Conservation (phyloP, 2,329 filamentous ascomycete genomes). For the Sphaerostilbella broomeana region DNA sequence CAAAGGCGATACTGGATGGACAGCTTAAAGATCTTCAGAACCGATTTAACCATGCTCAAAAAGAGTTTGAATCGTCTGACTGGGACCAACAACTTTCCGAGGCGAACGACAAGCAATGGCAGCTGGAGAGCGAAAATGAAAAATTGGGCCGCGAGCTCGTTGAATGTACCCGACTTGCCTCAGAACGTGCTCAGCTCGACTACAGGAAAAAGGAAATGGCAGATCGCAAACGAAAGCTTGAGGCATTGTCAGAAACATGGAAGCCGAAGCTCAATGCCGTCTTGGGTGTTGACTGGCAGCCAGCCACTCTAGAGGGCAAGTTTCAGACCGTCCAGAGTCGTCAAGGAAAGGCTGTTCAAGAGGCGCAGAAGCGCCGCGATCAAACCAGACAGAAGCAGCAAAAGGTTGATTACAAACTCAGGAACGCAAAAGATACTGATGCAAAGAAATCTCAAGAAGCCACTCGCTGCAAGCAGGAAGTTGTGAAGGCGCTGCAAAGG, state of each 20-base stretch:
- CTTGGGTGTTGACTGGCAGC: slow-evolving; percentile 60
- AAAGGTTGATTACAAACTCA: slow-evolving; percentile 67
- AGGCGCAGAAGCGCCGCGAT: slow-evolving; percentile 65
- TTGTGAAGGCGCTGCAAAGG: slow-evolving; percentile 41
- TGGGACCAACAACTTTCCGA: slow-evolving; percentile 66
- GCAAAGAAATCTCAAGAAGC: slow-evolving; percentile 58
- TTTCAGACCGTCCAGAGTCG: slow-evolving; percentile 59
- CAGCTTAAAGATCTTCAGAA: slow-evolving; percentile 63
- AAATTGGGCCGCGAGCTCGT: slow-evolving; percentile 73
- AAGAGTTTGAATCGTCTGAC: slow-evolving; percentile 55
- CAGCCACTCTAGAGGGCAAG: slow-evolving; percentile 60
- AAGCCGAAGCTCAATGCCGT: slow-evolving; percentile 59
- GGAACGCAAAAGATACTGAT: slow-evolving; percentile 56
- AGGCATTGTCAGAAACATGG: slow-evolving; percentile 72
- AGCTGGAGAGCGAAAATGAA: slow-evolving; percentile 65
- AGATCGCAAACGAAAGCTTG: slow-evolving; percentile 65
- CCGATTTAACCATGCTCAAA: slow-evolving; percentile 54
- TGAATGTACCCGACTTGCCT: slow-evolving; percentile 72
- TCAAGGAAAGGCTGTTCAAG: slow-evolving; percentile 51
- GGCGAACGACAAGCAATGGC: slow-evolving; percentile 57
- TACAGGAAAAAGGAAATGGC: slow-evolving; percentile 73
- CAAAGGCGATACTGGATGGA: slow-evolving; percentile 68
- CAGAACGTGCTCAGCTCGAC: slow-evolving; percentile 77
- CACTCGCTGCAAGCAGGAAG: slow-evolving; percentile 51
- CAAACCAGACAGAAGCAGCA: slow-evolving; percentile 64